phyloP scores from a whole-genome alignment of 805 yeast species.

The Scheffersomyces ergatensis region DNA sequence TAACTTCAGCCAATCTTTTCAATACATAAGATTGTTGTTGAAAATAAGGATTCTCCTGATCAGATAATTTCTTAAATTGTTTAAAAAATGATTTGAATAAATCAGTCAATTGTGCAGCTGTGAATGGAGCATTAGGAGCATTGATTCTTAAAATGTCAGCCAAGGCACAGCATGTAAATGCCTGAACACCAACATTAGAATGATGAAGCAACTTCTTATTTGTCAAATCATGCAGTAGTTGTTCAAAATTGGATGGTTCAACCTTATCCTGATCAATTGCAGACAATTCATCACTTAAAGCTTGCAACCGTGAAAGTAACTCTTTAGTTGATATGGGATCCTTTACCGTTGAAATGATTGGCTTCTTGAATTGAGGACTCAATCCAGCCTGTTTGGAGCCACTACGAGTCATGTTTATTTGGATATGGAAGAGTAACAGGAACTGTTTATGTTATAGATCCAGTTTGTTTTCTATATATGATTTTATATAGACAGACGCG shows the following conservation, averaged over 20 bases:
- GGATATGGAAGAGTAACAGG: too few relatives aligned
- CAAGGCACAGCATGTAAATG: conserved; percentile 68
- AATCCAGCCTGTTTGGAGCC: background rate
- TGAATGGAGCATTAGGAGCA: conserved; percentile 91
- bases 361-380: conserved; percentile 34
- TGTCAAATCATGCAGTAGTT: conserved; percentile 50
- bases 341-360: conserved; percentile 54
- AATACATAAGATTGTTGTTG: conserved; percentile 63
- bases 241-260: conserved; percentile 40
- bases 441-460: too few relatives aligned
- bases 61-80: conserved; percentile 57
- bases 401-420: background rate
- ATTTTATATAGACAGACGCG: too few relatives aligned
- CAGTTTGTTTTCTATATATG: too few relatives aligned
- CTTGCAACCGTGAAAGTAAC: conserved; percentile 52
- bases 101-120: conserved; percentile 56
- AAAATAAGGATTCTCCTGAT: conserved; percentile 58
- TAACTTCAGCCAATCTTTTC: conserved; percentile 68
- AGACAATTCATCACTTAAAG: conserved; percentile 62
- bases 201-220: conserved; percentile 59
- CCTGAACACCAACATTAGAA: conserved; percentile 66
- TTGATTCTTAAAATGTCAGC: conserved; percentile 72
- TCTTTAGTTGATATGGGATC: conserved; percentile 63
- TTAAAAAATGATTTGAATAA: conserved; percentile 65
- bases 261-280: conserved; percentile 58